These are phyloP conservation scores for Allium sativum DNA, from an alignment of 106 monocot genomes.

Conservation along the genomic window DNA sequence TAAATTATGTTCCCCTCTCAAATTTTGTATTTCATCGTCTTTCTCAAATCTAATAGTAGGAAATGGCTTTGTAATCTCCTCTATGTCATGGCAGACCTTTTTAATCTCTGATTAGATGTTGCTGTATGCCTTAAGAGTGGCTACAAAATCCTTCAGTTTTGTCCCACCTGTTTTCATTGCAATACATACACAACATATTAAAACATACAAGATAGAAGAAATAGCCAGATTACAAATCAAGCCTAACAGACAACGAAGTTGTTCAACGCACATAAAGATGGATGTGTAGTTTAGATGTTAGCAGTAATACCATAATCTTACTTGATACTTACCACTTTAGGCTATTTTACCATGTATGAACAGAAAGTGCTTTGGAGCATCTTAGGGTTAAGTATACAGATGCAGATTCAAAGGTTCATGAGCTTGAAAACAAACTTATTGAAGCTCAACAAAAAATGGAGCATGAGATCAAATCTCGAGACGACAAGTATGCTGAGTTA, in stretches of 20 bases:
- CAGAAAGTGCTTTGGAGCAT: slow-evolving; percentile 75
- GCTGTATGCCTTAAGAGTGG: slow-evolving; percentile 47
- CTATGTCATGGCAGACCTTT: slow-evolving; percentile 76
- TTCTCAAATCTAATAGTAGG: slow-evolving; percentile 96
- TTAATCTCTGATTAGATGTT: slow-evolving; percentile 69
- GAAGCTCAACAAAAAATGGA: slow-evolving; percentile 87
- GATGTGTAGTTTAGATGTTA: no score
- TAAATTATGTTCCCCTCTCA: slow-evolving; percentile 6
- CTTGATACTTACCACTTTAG: no score
- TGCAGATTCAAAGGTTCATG: slow-evolving; percentile 60
- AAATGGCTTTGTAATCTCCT: slow-evolving; percentile 91
- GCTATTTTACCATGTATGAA: no score
- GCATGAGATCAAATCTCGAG: slow-evolving; percentile 78
- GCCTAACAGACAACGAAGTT: no score
- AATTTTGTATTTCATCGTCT: slow-evolving; percentile 77
- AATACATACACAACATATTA: background rate
- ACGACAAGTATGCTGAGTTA: slow-evolving; percentile 81
- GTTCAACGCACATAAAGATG: no score
- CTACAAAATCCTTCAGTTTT: slow-evolving; percentile 88
- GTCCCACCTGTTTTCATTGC: slow-evolving; percentile 45
- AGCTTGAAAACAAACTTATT: slow-evolving; percentile 52
- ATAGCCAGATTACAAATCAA: no score
- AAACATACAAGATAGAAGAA: no score
- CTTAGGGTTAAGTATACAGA: slow-evolving; percentile 52
- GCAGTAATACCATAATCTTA: no score